Base-by-base conservation (phyloP, 2,329 filamentous ascomycete genomes). In the Penicillium sp. region DNA sequence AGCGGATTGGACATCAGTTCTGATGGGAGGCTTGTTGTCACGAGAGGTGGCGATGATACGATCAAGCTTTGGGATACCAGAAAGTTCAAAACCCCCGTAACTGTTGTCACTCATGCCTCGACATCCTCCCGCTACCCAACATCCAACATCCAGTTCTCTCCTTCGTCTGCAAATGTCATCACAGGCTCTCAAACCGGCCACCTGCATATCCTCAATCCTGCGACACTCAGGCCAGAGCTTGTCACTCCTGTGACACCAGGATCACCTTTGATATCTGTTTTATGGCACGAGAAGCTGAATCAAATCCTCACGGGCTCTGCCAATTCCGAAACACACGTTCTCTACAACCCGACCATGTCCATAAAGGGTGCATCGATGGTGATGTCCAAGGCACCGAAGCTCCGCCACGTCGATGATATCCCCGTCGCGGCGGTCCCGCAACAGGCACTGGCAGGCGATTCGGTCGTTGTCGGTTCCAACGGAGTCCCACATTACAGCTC, bases 51-150 rank as follows among this genome's bases (percentile, higher is more conserved):
- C 42, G 93, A 99, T 70, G 83, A 95, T 65, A 80, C 87, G 2
- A 92, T 99, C 70, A 97, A 97, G 73, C 78, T 96, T 2, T 99
- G 93, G 93, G 93, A 99, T 67, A 95, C 86, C 3, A 83, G 93
- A 50, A 97, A 96, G 65, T 95, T 99, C 77, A 97, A 93, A 67
- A 79, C 86, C 49, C 89, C 93, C 3, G 80, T 99, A 12, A 88
- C 89, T 40, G 88, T 84, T 1, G 82, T 89, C 13, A 75, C 84
- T 5, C 90, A 95, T 69, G 72, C 81, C 1, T 95, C 92, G 1
- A 95, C 88, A 12, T 92, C 89, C 1, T 83, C 85, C 50, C 84
- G 90, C 62, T 95, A 88, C 66, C 82, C 88, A 0, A 91, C 88
- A 52, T 87, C 84, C 45, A 95, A 90, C 65, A 95, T 99, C 65